Evolutionary conservation across 2,329 filamentous ascomycete species (phyloP).

Genomic region (Colletotrichum tofieldiae): DNA sequence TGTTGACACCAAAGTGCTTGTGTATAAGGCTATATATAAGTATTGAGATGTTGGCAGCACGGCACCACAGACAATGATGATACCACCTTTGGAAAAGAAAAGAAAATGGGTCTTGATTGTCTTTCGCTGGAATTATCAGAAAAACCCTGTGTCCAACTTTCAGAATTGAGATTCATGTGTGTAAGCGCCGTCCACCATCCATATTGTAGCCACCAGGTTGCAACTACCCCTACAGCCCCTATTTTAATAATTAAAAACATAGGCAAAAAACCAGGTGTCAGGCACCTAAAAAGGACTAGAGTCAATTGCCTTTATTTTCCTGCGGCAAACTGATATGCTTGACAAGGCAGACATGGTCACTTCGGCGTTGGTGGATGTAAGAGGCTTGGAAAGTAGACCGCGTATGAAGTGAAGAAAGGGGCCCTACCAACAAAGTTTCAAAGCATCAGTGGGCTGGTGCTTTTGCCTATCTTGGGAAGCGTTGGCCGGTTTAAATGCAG

Average conservation of each 20-base stretch:
- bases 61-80: no score
- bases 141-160: not conserved
- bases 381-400: not conserved
- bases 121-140: no score
- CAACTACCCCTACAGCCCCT: not conserved
- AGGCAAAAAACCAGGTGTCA: not conserved
- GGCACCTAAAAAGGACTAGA: not conserved
- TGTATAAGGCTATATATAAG: not conserved
- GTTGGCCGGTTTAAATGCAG: slow-evolving; percentile 3
- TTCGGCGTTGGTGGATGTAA: not conserved
- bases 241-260: not conserved
- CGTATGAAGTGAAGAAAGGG: not conserved
- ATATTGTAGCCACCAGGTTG: not conserved
- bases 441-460: no score
- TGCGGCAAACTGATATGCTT: not conserved
- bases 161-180: not conserved
- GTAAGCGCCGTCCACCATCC: not conserved
- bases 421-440: not conserved
- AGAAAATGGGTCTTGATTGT: no score
- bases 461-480: not conserved
- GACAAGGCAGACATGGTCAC: not conserved
- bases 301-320: not conserved
- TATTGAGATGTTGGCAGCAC: not conserved
- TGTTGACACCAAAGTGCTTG: not conserved
- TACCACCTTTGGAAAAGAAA: no score